Evolutionary conservation across 1,284 basidiomycete species (phyloP), one percentile per base, ranked within the genome.

Genomic region (Testicularia cyperi): DNA sequence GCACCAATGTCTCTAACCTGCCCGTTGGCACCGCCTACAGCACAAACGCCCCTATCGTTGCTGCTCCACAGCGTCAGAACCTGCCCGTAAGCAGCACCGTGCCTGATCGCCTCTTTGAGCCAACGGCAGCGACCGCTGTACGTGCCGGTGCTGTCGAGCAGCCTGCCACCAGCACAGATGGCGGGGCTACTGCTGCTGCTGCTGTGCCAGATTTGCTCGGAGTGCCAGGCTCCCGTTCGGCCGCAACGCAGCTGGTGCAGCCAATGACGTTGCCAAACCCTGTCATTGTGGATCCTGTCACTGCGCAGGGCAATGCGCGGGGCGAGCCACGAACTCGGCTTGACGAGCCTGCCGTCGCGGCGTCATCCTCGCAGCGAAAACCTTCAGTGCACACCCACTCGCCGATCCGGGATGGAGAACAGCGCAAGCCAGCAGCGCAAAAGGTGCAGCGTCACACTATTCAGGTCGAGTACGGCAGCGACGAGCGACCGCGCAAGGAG

Each of bases 371-470:
- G 4, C 34, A 23, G 27, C 22, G 27, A 10, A 28, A 27, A 25
- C 22, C 8, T 13, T 21, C 19, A 13, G 22, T 9, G 9, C 30
- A 32, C 10, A 22, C 9, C 20, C 9, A 20, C 10, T 22, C 13
- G 8, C 9, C 33, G 18, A 13, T 32, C 7, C 15, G 16, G 18
- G 26, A 45, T 3, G 38, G 34, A 27, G 58, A 45, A 9, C 35
- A 47, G 21, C 57, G 51, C 36, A 46, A 35, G 18, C 33, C 54
- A 0, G 65, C 65, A 3, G 65, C 61, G 5, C 56, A 62, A 20
- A 72, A 72, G 49, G 46, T 55, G 24, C 70, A 72, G 53, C 52
- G 68, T 19, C 70, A 72, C 51, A 72, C 70, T 2, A 65, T 72
- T 30, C 70, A 72, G 58, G 58, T 72, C 43, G 70, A 72, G 43